Evolutionary conservation across 441 rosid species (phyloP).

Genomic region (Omphalea diandra): DNA sequence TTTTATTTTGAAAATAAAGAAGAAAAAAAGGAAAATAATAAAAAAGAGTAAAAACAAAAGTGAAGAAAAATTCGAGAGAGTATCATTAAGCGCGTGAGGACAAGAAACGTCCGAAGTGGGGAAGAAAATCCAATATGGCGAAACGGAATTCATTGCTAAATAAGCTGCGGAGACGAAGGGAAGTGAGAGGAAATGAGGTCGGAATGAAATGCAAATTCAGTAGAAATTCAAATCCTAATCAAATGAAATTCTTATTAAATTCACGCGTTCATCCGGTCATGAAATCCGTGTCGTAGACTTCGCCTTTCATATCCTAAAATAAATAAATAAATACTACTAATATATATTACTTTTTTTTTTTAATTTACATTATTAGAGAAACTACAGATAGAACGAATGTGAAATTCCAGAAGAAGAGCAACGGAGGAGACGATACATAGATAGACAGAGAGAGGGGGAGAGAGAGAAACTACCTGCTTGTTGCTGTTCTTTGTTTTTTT

Average conservation of each 20-base stretch:
- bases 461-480: constrained; percentile 37
- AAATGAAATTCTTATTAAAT: constrained; percentile 35
- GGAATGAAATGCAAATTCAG: constrained; percentile 72
- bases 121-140: not conserved
- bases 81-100: constrained; percentile 15
- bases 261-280: constrained; percentile 62
- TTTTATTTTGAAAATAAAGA: too few relatives aligned
- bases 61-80: not conserved
- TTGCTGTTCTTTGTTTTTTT: not conserved
- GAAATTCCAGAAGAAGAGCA: constrained; percentile 9
- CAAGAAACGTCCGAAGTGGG: not conserved
- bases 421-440: not conserved
- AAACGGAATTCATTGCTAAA: constrained; percentile 36
- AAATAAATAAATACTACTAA: not conserved
- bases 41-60: not conserved
- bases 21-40: too few relatives aligned
- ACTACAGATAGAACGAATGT: not conserved
- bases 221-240: constrained; percentile 30
- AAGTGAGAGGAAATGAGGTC: constrained; percentile 55
- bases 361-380: not conserved
- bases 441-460: not conserved
- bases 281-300: constrained; percentile 65
- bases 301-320: constrained; percentile 27
- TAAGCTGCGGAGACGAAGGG: constrained; percentile 54
- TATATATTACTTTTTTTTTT: not conserved